Conservation (phyloP, 1,284 basidiomycete species). For the Ceratobasidium sp. region DNA sequence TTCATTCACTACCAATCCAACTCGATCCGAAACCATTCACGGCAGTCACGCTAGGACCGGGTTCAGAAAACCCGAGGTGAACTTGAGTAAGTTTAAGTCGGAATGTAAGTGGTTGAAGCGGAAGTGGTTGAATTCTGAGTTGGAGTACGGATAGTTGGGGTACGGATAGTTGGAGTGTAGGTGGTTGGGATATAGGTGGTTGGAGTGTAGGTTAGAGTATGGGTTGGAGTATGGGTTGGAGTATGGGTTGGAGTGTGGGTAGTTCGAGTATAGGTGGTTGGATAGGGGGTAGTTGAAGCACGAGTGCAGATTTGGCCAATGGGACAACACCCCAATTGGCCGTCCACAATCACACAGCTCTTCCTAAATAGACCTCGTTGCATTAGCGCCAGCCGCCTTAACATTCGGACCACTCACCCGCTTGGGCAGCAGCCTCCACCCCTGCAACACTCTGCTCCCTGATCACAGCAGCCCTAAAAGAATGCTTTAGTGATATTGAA, state of each 20-base stretch:
- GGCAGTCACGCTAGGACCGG: too few relatives aligned
- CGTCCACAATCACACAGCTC: slow-evolving; percentile 28
- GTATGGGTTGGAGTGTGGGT: background rate
- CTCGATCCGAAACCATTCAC: too few relatives aligned
- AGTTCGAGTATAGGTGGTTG: too few relatives aligned
- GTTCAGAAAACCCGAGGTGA: too few relatives aligned
- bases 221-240: background rate
- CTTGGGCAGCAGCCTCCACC: slow-evolving; percentile 20
- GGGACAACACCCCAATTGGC: slow-evolving; percentile 28
- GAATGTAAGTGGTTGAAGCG: too few relatives aligned
- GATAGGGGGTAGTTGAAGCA: slow-evolving; percentile 12
- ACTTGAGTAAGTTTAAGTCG: too few relatives aligned
- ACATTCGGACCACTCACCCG: background rate
- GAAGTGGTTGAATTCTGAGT: too few relatives aligned
- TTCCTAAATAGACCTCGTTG: background rate
- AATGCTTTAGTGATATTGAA: background rate
- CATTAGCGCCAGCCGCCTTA: background rate
- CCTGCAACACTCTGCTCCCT: slow-evolving; percentile 22
- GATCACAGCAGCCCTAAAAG: slow-evolving; percentile 23
- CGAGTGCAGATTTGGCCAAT: slow-evolving; percentile 24
- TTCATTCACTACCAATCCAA: too few relatives aligned
- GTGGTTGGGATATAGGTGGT: background rate
- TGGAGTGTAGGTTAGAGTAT: background rate
- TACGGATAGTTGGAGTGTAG: background rate
- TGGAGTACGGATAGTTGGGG: too few relatives aligned